These are phyloP conservation scores for Aspergillus pseudoviridinutans DNA, from an alignment of 2,329 filamentous ascomycete genomes.

Conservation along the genomic window DNA sequence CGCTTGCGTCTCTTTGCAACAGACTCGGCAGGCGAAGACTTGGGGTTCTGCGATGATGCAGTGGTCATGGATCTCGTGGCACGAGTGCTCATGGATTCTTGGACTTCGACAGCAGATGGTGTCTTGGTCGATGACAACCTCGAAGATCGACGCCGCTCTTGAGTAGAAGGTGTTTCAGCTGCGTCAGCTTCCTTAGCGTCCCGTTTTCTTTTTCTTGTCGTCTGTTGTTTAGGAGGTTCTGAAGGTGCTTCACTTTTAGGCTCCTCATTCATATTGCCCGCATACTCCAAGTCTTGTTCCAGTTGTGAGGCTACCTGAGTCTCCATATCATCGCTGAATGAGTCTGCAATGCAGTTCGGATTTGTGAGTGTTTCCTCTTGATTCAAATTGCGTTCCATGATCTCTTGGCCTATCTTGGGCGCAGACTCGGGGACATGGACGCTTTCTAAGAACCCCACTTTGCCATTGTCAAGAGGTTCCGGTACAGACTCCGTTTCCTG, in stretches of 20 bases:
- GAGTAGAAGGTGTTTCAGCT: constrained; percentile 8
- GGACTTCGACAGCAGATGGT: constrained; percentile 1
- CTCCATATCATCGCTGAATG: constrained; percentile 41
- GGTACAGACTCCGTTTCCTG: background rate
- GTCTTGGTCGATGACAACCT: constrained; percentile 20
- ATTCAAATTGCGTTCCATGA: background rate
- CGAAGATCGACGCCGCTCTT: constrained; percentile 29
- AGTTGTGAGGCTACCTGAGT: constrained; percentile 44
- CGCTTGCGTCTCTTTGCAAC: constrained; percentile 23
- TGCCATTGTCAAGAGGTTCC: background rate
- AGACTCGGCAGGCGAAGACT: constrained; percentile 16
- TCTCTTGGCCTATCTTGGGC: background rate
- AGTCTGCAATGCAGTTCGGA: constrained; percentile 27
- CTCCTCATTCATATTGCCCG: constrained; percentile 27
- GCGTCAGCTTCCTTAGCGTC: constrained; percentile 16
- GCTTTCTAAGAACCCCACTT: background rate
- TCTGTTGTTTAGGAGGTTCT: constrained; percentile 8
- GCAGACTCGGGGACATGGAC: background rate
- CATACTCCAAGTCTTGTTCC: constrained; percentile 40
- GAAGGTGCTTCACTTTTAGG: constrained; percentile 3
- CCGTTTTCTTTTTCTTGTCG: constrained; percentile 34
- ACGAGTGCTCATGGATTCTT: constrained; percentile 9
- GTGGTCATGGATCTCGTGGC: constrained; percentile 12
- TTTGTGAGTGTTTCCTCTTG: background rate
- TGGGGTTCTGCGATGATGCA: constrained; percentile 2